Conservation (phyloP, 2,329 filamentous ascomycete species). For the Fusarium irregulare region DNA sequence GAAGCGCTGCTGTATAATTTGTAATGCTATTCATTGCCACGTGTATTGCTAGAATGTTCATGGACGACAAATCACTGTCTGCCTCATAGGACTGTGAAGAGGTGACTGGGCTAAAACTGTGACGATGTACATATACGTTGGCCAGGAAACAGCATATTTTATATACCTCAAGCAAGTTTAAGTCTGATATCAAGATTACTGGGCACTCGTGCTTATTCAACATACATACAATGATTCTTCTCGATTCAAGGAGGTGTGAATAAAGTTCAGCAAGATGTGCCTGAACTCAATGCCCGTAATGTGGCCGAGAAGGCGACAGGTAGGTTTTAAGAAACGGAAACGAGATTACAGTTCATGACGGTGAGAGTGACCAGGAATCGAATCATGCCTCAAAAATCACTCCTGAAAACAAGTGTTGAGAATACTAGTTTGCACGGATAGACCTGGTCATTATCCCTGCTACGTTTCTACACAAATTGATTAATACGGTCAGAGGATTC, state of each 20-base stretch:
- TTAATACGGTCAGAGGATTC: background rate
- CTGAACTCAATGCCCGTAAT: background rate
- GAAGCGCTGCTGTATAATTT: background rate
- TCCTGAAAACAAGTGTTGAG: background rate
- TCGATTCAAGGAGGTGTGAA: background rate
- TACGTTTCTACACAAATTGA: background rate
- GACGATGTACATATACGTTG: background rate
- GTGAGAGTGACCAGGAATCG: background rate
- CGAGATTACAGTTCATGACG: conserved; percentile 8
- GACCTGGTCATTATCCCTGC: conserved; percentile 2
- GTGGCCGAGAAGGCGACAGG: background rate
- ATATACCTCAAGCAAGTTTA: background rate
- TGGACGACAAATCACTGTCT: background rate
- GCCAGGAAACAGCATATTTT: background rate
- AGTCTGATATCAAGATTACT: background rate
- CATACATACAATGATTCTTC: no score
- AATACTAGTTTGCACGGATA: background rate
- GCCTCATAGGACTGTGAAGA: background rate
- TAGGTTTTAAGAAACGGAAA: background rate
- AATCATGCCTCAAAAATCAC: background rate
- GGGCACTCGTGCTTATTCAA: background rate
- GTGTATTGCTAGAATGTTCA: background rate
- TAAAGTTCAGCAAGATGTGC: background rate
- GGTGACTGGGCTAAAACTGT: background rate
- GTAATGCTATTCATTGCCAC: background rate